phyloP scores from a whole-genome alignment of 805 yeast species.

The Candida peoriensis region DNA sequence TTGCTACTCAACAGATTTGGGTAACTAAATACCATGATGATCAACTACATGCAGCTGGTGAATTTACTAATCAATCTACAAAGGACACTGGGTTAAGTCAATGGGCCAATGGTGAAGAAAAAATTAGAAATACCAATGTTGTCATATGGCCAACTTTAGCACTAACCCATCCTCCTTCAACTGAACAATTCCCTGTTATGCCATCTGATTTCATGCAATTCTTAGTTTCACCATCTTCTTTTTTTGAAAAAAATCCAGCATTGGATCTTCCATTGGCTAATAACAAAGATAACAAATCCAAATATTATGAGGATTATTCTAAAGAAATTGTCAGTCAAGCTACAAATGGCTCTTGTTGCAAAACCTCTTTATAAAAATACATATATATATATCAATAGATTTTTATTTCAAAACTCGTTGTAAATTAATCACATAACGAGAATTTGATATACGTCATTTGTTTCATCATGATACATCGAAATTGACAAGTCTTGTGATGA shows the following conservation, averaged over 20 bases:
- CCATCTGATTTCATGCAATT: constrained; percentile 75
- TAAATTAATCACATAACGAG: no score
- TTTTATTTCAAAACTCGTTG: no score
- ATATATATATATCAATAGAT: no score
- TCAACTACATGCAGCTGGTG: constrained; percentile 77
- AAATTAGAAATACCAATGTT: constrained; percentile 67
- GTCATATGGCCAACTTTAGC: constrained; percentile 83
- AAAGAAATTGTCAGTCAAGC: not conserved
- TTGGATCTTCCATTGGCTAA: constrained; percentile 70
- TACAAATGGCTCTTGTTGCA: constrained; percentile 1
- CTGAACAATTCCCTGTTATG: constrained; percentile 89
- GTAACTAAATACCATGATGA: constrained; percentile 73
- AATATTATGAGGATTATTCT: not conserved
- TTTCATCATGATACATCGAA: no score
- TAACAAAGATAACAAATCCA: constrained; percentile 57
- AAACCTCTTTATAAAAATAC: not conserved
- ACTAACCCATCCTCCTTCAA: constrained; percentile 76
- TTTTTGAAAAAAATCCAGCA: constrained; percentile 75
- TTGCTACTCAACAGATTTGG: constrained; percentile 77
- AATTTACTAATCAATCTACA: constrained; percentile 77
- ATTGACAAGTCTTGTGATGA: no score
- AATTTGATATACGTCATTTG: no score
- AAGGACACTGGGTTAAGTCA: constrained; percentile 63
- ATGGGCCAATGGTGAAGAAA: constrained; percentile 66
- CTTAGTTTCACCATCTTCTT: constrained; percentile 63